Base-by-base conservation (phyloP, 306 rosid genomes). In the Medicago lupulina region DNA sequence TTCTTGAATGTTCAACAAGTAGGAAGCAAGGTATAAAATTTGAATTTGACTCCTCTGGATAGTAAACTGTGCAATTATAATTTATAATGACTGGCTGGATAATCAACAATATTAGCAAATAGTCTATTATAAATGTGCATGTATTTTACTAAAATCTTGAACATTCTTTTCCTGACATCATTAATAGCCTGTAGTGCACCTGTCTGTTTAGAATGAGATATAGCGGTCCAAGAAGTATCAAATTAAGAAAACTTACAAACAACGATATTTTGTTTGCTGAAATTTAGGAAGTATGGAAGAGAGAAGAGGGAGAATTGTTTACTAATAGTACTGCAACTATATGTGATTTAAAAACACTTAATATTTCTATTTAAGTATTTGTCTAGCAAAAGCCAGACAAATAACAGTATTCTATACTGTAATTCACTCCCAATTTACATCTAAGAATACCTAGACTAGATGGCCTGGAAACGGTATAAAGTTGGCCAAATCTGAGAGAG, bases 1-100 rank as follows among this genome's bases (percentile, higher is more conserved):
- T 92, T 80, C 88, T 82, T 96, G 85, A 96, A 87, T 88, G 85
- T 89, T 79, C 98, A 92, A 81, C 98, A 96, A 88, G 90, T 87
- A 79, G 99, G 98, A 88, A 86, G 98, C 92, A 96, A 90, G 98
- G 99, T 96, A 84, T 64, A 83, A 71, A 66, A 44, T 55, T 67
- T 43, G 34, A 67, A 43, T 19, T 19, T 43, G 38, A 43, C 10
- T 67, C 55, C 18, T 41, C 7, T 19, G 28, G 28, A 12, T 21
- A 67, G 34, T 67, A 34, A 67, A 23, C 12, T 67, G 18, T 67
- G 58, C 13, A 46, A 14, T 67, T 41, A 43, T 40, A 67, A 21
- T 4, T 67, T 41, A 43, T 40, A 67, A 21, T 4, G 13, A 12
- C 46, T 46, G 57, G 54, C 73, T 46, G 73, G 41, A 67, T 7